These are phyloP conservation scores for Calonectria pteridis DNA, from an alignment of 2,329 filamentous ascomycete genomes.

Conservation along the genomic window DNA sequence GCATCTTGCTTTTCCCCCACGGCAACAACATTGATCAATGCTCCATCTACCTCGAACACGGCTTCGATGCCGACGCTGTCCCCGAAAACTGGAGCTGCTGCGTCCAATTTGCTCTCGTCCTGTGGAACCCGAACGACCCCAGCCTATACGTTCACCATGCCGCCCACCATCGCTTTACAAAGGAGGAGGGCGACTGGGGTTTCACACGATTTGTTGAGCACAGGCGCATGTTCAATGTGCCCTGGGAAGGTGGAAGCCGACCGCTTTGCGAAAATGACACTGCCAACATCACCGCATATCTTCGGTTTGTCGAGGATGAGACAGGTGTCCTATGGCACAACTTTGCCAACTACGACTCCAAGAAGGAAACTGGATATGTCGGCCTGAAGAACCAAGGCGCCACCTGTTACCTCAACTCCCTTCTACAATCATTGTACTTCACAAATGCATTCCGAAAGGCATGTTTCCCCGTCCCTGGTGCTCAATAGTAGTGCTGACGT, in stretches of 20 bases:
- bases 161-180: conserved; percentile 96
- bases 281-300: conserved; percentile 85
- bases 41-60: conserved; percentile 97
- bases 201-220: conserved; percentile 97
- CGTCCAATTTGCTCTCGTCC: conserved; percentile 92
- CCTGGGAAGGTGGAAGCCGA: conserved; percentile 77
- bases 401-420: conserved; percentile 88
- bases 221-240: conserved; percentile 82
- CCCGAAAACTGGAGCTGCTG: conserved; percentile 97
- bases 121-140: conserved; percentile 96
- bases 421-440: conserved; percentile 87
- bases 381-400: conserved; percentile 97
- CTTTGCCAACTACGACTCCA: conserved; percentile 97
- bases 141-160: conserved; percentile 82
- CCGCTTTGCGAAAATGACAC: conserved; percentile 83
- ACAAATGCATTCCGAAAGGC: conserved; percentile 95
- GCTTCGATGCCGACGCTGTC: conserved; percentile 79
- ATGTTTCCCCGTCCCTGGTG: conserved; percentile 31
- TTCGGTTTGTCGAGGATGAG: conserved; percentile 86
- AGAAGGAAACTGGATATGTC: conserved; percentile 97
- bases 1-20: conserved; percentile 93
- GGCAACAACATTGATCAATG: conserved; percentile 95
- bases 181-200: conserved; percentile 97
- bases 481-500: conserved; percentile 28
- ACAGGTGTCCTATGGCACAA: conserved; percentile 93